Percentiles rank a stretch among this genome's conserved stretches.
phyloP scores from a whole-genome alignment of 164 flowering plant genomes.

The Pachysandra terminalis region DNA sequence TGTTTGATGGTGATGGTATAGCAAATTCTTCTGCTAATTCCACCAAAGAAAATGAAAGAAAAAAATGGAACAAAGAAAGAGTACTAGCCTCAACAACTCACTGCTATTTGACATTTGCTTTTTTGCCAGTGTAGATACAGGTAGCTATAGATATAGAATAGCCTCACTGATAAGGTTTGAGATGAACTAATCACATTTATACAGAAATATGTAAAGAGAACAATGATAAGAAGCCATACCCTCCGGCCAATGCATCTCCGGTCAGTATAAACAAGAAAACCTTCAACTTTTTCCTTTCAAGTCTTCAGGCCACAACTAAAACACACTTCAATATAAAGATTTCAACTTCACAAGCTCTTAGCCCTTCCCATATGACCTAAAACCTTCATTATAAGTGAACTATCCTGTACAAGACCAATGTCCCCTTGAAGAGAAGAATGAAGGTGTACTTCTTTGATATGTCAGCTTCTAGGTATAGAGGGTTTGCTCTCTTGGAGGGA shows the following conservation, averaged over 20 bases:
- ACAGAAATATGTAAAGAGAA: constrained; percentile 1
- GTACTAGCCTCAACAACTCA: too few species aligned
- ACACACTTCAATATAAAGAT: neutral
- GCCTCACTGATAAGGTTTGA: too few species aligned
- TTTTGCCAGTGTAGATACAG: neutral
- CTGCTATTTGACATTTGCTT: neutral
- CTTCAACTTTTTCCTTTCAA: constrained; percentile 3
- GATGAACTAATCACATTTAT: constrained; percentile 5
- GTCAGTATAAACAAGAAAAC: constrained; percentile 13
- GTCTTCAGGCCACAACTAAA: constrained; percentile 9
- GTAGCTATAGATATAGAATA: neutral
- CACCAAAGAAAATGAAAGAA: too few species aligned
- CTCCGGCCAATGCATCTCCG: neutral
- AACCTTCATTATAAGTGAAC: constrained; percentile 11
- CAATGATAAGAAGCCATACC: constrained; percentile 13
- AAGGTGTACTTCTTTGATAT: neutral
- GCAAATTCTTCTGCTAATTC: too few species aligned
- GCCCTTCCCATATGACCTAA: constrained; percentile 3
- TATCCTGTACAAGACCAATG: constrained; percentile 7
- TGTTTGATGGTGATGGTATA: too few species aligned
- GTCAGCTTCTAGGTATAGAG: constrained; percentile 28
- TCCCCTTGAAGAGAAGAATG: neutral
- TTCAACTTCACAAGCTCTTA: too few species aligned
- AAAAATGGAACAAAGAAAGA: too few species aligned
- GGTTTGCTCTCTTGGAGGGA: constrained; percentile 72